Conservation (phyloP, 2,329 filamentous ascomycete species). For the Aspergillus sp. region DNA sequence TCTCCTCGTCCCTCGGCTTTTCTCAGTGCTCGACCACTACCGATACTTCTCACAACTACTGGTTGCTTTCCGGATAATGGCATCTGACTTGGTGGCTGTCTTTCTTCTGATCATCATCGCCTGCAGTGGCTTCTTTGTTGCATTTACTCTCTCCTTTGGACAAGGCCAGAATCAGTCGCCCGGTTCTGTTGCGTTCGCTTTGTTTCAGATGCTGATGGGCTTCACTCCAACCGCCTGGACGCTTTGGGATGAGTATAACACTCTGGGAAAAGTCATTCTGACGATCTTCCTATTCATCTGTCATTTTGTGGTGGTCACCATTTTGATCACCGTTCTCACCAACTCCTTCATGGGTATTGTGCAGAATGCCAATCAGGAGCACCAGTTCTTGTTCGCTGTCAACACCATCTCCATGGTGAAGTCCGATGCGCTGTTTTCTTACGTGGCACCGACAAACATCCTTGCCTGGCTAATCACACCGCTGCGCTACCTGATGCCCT, state of each 20-base stretch:
- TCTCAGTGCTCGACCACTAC: conserved; percentile 91
- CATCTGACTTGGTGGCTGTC: conserved; percentile 80
- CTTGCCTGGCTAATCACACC: conserved; percentile 87
- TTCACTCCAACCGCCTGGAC: conserved; percentile 96
- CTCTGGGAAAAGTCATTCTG: conserved; percentile 72
- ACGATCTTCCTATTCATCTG: conserved; percentile 87
- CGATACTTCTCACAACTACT: conserved; percentile 93
- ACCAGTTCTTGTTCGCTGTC: conserved; percentile 88
- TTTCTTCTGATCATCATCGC: conserved; percentile 79
- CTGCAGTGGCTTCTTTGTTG: conserved; percentile 93
- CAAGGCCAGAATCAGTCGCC: conserved; percentile 61
- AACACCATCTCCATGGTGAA: conserved; percentile 98
- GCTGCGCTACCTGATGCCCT: conserved; percentile 73
- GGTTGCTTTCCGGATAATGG: conserved; percentile 93
- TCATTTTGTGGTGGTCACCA: conserved; percentile 92
- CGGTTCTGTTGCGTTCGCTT: conserved; percentile 75
- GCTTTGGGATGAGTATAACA: conserved; percentile 76
- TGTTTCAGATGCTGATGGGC: conserved; percentile 93
- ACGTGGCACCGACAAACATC: conserved; percentile 86
- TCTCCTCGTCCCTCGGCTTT: conserved; percentile 82
- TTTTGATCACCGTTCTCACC: conserved; percentile 90
- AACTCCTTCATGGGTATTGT: conserved; percentile 96
- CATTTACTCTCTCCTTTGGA: conserved; percentile 79
- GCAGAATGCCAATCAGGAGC: conserved; percentile 88
- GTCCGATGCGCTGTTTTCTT: conserved; percentile 93